Conservation (phyloP, 2,329 filamentous ascomycete genomes). For the Hymenoscyphus linearis region DNA sequence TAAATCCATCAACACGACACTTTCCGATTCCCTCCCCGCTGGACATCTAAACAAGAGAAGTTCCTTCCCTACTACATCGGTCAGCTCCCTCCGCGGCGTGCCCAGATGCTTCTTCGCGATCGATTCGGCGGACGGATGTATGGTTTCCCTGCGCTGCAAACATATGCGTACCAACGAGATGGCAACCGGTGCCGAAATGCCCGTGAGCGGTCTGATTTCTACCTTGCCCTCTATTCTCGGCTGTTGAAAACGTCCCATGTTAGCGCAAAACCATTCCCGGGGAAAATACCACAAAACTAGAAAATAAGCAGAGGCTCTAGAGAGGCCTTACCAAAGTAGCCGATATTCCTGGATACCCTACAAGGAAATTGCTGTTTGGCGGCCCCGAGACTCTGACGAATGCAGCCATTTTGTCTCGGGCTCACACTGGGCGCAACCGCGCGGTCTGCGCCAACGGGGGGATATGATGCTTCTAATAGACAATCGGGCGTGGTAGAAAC, state of each 20-base stretch:
- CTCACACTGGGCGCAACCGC: constrained; percentile 29
- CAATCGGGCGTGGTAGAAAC: constrained; percentile 15
- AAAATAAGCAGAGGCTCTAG: not conserved
- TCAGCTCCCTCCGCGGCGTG: constrained; percentile 82
- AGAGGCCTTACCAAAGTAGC: constrained; percentile 76
- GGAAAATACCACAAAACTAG: constrained; percentile 7
- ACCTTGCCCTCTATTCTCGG: constrained; percentile 97
- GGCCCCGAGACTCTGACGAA: constrained; percentile 95
- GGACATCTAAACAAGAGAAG: constrained; percentile 85
- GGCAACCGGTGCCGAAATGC: constrained; percentile 82
- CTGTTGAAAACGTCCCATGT: constrained; percentile 41
- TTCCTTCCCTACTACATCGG: constrained; percentile 92
- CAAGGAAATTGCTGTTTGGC: constrained; percentile 93
- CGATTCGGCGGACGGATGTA: constrained; percentile 93
- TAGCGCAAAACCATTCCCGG: constrained; percentile 16
- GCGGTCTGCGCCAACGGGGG: constrained; percentile 23
- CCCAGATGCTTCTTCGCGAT: constrained; percentile 88
- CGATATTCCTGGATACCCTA: constrained; percentile 96
- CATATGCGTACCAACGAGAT: constrained; percentile 92
- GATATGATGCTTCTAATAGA: constrained; percentile 5
- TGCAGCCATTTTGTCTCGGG: constrained; percentile 54
- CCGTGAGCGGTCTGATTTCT: constrained; percentile 82
- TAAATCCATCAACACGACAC: constrained; percentile 90
- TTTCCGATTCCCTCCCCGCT: constrained; percentile 78
- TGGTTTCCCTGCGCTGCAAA: constrained; percentile 88